These are phyloP conservation scores for Centaurea solstitialis DNA, from an alignment of 129 eudicot species.

Conservation along the genomic window DNA sequence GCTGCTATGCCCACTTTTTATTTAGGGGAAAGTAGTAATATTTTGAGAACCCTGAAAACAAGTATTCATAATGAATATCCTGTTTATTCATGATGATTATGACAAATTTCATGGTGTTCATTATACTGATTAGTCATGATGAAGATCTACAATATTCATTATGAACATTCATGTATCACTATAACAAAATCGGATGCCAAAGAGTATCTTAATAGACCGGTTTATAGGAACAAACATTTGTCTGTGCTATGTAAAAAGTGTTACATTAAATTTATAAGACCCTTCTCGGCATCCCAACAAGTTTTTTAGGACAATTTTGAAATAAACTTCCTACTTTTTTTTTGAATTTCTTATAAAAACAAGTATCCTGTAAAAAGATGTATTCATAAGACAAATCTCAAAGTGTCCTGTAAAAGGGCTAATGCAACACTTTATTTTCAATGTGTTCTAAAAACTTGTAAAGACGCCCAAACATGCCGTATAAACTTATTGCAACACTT, in stretches of 20 bases:
- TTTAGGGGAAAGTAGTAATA: not conserved
- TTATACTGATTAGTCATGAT: not conserved
- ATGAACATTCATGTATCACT: not conserved
- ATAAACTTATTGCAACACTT: not conserved
- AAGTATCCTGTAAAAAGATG: not conserved
- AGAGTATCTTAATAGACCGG: not conserved
- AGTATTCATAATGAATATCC: not conserved
- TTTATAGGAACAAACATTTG: not conserved
- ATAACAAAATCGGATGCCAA: not conserved
- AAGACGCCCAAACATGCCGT: not conserved
- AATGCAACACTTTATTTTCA: not conserved
- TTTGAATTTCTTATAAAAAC: not conserved
- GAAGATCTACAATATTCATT: not conserved
- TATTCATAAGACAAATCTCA: not conserved
- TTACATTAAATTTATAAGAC: not conserved
- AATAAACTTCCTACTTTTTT: too few species aligned
- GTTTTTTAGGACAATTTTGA: not conserved
- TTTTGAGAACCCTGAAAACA: not conserved
- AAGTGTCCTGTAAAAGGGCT: not conserved
- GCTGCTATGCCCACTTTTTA: conserved; percentile 6
- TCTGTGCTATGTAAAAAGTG: not conserved
- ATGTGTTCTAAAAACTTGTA: not conserved
- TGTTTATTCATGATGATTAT: not conserved
- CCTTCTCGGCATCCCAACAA: not conserved
- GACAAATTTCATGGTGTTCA: too few species aligned